Conservation (phyloP, 1,284 basidiomycete species). For the Vanrija pseudolonga region DNA sequence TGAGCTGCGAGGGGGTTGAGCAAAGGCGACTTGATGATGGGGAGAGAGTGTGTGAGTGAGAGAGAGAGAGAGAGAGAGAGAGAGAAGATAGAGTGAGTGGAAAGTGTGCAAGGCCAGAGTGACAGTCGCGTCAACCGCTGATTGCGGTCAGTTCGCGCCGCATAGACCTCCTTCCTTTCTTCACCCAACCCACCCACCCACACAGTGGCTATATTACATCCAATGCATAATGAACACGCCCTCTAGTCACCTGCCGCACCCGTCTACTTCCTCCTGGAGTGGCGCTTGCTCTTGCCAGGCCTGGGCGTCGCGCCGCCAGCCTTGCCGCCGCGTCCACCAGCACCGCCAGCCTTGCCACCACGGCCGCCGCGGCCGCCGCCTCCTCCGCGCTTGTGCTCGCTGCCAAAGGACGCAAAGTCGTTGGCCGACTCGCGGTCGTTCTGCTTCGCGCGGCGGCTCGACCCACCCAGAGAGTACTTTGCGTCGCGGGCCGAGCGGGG, state of each 20-base stretch:
- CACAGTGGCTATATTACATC: too few species aligned
- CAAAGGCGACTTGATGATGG: too few species aligned
- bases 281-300: conserved; percentile 32
- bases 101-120: too few species aligned
- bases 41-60: too few species aligned
- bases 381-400: conserved; percentile 42
- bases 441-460: conserved; percentile 65
- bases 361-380: conserved; percentile 46
- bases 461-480: conserved; percentile 73
- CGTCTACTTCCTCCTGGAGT: conserved; percentile 13
- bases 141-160: too few species aligned
- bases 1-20: too few species aligned
- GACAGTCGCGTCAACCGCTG: too few species aligned
- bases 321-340: conserved; percentile 8
- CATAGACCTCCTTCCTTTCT: too few species aligned
- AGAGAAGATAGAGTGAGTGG: too few species aligned
- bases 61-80: too few species aligned
- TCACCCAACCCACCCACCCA: too few species aligned
- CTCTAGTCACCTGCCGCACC: not conserved
- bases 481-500: conserved; percentile 66
- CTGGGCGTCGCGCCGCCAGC: conserved; percentile 10
- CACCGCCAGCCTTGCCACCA: conserved; percentile 22
- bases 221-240: not conserved
- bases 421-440: conserved; percentile 76
- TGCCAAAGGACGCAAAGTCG: conserved; percentile 57